These are phyloP conservation scores for Citrus mangshanensis DNA, from an alignment of 345 rosid genomes.

Conservation along the genomic window DNA sequence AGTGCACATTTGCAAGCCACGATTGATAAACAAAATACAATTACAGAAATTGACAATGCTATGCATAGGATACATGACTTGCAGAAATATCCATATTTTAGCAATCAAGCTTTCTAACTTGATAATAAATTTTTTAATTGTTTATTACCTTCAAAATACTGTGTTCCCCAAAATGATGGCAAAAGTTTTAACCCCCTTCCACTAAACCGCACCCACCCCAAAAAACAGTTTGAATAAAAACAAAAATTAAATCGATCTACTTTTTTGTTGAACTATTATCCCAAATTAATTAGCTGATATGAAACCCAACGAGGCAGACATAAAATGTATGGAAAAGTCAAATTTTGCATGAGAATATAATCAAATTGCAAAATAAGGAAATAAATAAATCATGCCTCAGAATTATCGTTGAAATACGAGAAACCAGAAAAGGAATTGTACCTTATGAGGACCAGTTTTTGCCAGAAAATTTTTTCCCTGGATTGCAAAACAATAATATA, in stretches of 20 bases:
- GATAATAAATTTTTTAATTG: no score
- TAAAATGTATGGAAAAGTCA: neutral
- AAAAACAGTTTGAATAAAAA: neutral
- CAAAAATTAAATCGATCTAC: neutral
- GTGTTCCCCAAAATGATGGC: neutral
- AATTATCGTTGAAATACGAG: neutral
- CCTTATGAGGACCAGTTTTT: constrained; percentile 70
- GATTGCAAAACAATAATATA: constrained; percentile 6
- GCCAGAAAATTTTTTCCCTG: constrained; percentile 54
- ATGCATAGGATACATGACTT: neutral
- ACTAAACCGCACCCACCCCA: neutral
- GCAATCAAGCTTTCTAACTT: neutral
- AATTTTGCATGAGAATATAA: neutral
- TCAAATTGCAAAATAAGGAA: neutral
- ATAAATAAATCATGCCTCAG: neutral
- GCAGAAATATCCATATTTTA: neutral
- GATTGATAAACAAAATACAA: neutral
- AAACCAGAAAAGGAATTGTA: constrained; percentile 13
- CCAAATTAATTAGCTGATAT: neutral
- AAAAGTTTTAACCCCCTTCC: neutral
- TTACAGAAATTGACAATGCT: neutral
- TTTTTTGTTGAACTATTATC: neutral
- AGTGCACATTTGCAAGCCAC: neutral
- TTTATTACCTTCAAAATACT: neutral
- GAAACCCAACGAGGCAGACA: neutral